Evolutionary conservation across 768 basidiomycete genomes (phyloP), one percentile per base, ranked within the genome.

Genomic region (Lactarius sanguifluus): DNA sequence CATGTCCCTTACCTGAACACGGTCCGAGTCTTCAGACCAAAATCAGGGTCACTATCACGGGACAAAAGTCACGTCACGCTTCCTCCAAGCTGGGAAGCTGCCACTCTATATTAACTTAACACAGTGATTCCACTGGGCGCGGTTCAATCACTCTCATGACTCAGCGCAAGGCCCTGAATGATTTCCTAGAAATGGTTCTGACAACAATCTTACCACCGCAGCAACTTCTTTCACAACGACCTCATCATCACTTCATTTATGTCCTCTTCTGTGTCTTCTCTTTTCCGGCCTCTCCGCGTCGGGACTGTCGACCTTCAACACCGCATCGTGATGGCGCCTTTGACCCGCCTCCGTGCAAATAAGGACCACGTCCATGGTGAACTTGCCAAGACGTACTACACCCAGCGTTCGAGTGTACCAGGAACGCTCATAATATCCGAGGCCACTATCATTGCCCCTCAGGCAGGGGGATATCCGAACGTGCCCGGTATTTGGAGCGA

Each of bases 401-500:
- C 74, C 2, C 85, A 86, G 69, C 80, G 85, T 0, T 78, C 76
- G 5, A 76, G 76, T 38, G 70, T 73, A 0, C 80, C 82, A 0
- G 86, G 86, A 0, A 86, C 83, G 0, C 74, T 89, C 13, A 74
- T 86, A 57, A 80, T 90, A 63, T 75, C 84, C 3, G 87, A 90
- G 73, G 86, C 79, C 0, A 85, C 85, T 1, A 76, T 81, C 60
- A 82, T 90, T 56, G 79, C 82, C 0, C 72, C 75, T 1, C 70
- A 80, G 15, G 85, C 86, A 0, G 84, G 82, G 2, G 86, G 85
- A 2, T 78, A 75, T 47, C 58, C 65, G 2, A 75, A 84, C 62
- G 80, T 82, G 0, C 90, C 89, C 2, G 90, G 89, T 0, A 84
- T 90, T 61, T 90, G 83, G 79, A 84, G 73, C 23, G 73, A 81